phyloP scores from a whole-genome alignment of 352 stramenopile genomes.

The Pythium coloratum region DNA sequence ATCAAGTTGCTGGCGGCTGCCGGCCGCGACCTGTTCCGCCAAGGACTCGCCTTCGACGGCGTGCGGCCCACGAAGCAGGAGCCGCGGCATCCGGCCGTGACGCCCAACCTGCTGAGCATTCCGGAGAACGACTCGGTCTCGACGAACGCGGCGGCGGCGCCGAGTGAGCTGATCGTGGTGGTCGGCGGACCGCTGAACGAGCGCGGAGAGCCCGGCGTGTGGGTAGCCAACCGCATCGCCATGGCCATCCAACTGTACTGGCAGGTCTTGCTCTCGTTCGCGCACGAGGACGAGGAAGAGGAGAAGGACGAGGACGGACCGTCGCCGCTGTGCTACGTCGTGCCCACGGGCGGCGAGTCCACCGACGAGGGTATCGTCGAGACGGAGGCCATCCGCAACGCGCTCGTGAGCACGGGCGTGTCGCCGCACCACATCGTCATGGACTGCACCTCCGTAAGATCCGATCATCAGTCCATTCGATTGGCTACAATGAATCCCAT shows the following conservation, averaged over 20 bases:
- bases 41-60: constrained; percentile 52
- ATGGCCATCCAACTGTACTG: constrained; percentile 57
- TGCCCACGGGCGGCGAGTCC: constrained; percentile 42
- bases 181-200: constrained; percentile 37
- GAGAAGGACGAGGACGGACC: constrained; percentile 15
- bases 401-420: constrained; percentile 49
- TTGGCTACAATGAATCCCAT: background rate
- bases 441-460: constrained; percentile 53
- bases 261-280: constrained; percentile 41
- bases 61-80: constrained; percentile 36
- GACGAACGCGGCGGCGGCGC: constrained; percentile 1
- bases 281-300: constrained; percentile 32
- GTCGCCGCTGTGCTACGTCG: constrained; percentile 24
- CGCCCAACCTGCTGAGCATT: constrained; percentile 55
- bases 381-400: constrained; percentile 52
- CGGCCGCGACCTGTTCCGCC: constrained; percentile 61
- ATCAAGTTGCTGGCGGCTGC: constrained; percentile 48
- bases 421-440: constrained; percentile 71
- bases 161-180: constrained; percentile 53
- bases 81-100: constrained; percentile 45
- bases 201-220: constrained; percentile 32
- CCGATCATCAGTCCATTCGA: constrained; percentile 9
- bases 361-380: constrained; percentile 43
- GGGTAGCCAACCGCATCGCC: constrained; percentile 39
- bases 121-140: constrained; percentile 36